These are phyloP conservation scores for Chaetomiaceae sp. DNA, from an alignment of 2,329 filamentous ascomycete species.

Conservation along the genomic window DNA sequence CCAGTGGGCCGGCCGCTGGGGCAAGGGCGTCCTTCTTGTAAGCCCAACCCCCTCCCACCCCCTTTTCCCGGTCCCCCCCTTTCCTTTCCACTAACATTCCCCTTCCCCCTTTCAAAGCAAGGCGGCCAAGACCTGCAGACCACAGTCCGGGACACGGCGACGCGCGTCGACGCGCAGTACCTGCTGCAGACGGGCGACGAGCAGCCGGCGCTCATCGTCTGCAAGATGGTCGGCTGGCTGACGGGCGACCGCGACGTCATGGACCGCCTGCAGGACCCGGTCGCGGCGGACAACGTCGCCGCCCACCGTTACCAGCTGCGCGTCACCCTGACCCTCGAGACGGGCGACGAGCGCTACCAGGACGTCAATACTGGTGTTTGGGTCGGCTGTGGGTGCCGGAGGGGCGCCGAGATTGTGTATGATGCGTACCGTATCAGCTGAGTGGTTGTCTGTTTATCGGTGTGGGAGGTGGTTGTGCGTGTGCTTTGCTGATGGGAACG, in stretches of 20 bases:
- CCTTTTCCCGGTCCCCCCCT: too few species aligned
- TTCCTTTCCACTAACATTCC: neutral
- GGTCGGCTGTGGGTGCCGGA: conserved; percentile 23
- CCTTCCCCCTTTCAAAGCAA: conserved; percentile 4
- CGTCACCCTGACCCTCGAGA: conserved; percentile 24
- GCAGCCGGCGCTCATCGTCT: conserved; percentile 22
- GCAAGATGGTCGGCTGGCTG: conserved; percentile 25
- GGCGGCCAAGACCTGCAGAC: conserved; percentile 23
- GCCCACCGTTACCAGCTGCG: conserved; percentile 23
- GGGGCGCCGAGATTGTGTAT: conserved; percentile 25
- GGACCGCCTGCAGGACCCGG: conserved; percentile 22
- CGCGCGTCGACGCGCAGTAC: conserved; percentile 21
- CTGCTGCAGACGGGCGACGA: conserved; percentile 25
- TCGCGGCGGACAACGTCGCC: conserved; percentile 22
- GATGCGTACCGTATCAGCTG: conserved; percentile 24
- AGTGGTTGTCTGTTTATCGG: too few species aligned
- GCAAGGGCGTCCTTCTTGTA: conserved; percentile 23
- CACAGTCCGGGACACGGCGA: conserved; percentile 19
- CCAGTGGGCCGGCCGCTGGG: conserved; percentile 23
- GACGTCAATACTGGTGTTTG: conserved; percentile 23
- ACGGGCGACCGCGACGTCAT: conserved; percentile 24
- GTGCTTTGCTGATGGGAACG: too few species aligned
- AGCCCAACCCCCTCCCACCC: neutral
- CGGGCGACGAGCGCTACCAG: conserved; percentile 24
- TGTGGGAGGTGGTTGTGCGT: too few species aligned